Percentiles rank a stretch among this genome's conserved stretches.
These are phyloP conservation scores for Xylariaceae sp. DNA, from an alignment of 2,329 filamentous ascomycete species.

Conservation along the genomic window DNA sequence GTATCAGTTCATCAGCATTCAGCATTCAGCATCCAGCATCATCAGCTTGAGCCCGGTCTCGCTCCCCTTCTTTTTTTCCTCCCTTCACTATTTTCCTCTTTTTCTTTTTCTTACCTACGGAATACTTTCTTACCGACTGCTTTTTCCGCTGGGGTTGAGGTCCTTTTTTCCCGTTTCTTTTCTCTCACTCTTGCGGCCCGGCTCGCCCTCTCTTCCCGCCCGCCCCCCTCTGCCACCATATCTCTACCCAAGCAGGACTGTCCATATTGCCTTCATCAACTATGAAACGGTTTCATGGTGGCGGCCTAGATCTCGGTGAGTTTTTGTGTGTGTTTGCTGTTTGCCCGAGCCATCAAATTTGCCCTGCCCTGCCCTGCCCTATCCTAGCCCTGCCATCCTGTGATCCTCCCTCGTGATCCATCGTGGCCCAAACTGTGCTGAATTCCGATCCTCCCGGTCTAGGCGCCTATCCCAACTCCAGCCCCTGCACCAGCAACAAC, in stretches of 20 bases:
- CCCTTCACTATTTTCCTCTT: background rate
- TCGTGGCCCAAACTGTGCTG: conserved; percentile 18
- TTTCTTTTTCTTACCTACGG: conserved; percentile 4
- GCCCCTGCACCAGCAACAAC: conserved; percentile 22
- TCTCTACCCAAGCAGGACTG: background rate
- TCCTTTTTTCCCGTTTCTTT: background rate
- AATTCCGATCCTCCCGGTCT: conserved; percentile 24
- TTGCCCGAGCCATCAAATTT: conserved; percentile 7
- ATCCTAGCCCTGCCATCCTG: background rate
- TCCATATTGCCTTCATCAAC: conserved; percentile 30
- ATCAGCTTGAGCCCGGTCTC: background rate
- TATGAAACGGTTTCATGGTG: conserved; percentile 43
- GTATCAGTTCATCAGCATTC: background rate
- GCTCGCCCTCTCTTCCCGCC: background rate
- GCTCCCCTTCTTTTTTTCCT: background rate
- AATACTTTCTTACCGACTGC: background rate
- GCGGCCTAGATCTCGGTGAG: conserved; percentile 41
- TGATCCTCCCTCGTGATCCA: conserved; percentile 16
- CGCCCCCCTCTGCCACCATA: background rate
- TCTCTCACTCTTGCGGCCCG: background rate
- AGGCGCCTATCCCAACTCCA: conserved; percentile 33
- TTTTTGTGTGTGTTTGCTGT: conserved; percentile 9
- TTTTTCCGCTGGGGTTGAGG: background rate
- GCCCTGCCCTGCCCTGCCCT: too few species aligned
- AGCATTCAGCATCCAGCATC: background rate